Conservation (phyloP, 768 basidiomycete genomes). For the Rhizopogon salebrosus region DNA sequence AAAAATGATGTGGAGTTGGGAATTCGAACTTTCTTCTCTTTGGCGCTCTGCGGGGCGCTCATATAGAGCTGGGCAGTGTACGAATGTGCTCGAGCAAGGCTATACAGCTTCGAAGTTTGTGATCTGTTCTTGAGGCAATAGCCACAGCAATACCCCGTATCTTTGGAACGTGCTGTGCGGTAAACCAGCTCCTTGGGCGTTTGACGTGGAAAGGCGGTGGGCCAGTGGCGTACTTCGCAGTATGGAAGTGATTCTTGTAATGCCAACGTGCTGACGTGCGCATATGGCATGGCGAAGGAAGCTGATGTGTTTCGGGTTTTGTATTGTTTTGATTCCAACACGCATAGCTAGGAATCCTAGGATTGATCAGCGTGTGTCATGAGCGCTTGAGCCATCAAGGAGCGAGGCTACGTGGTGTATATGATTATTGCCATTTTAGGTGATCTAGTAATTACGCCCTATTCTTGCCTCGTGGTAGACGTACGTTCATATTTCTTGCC, state of each 20-base stretch:
- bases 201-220: background rate
- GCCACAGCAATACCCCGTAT: background rate
- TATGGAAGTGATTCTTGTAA: background rate
- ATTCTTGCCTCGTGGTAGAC: background rate
- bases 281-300: background rate
- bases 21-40: background rate
- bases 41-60: background rate
- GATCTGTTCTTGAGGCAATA: background rate
- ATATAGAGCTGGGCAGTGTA: background rate
- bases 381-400: background rate
- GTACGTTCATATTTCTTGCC: background rate
- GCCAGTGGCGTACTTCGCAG: background rate
- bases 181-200: background rate
- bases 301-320: background rate
- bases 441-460: background rate
- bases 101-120: background rate
- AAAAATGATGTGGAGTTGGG: background rate
- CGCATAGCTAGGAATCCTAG: background rate
- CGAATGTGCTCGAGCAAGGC: background rate
- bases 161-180: background rate
- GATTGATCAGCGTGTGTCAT: background rate
- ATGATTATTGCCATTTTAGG: background rate
- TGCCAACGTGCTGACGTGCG: background rate
- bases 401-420: background rate
- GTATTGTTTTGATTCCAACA: background rate